phyloP scores from a whole-genome alignment of 768 basidiomycete species.

The Tricholoma matsutake region DNA sequence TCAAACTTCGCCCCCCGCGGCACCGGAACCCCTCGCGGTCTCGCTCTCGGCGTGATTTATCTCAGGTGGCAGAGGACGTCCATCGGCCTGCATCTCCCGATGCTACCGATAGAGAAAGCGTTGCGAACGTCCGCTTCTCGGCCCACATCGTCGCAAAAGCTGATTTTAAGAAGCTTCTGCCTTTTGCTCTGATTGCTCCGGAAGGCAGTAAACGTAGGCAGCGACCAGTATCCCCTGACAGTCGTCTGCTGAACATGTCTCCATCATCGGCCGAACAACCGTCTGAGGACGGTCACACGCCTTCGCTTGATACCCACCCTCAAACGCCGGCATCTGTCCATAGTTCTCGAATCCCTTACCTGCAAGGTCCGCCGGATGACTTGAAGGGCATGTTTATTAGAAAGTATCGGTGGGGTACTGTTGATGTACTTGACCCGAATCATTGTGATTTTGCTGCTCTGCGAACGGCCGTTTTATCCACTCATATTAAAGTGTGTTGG shows the following conservation, averaged over 20 bases:
- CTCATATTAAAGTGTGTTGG: conserved; percentile 72
- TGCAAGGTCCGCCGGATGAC: conserved; percentile 59
- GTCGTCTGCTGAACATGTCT: conserved; percentile 19
- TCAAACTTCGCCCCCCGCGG: conserved; percentile 63
- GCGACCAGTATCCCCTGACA: conserved; percentile 32
- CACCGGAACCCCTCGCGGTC: conserved; percentile 58
- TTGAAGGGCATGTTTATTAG: conserved; percentile 74
- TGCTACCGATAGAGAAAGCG: conserved; percentile 58
- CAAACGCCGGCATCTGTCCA: conserved; percentile 35
- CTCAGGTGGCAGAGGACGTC: conserved; percentile 53
- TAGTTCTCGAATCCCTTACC: conserved; percentile 37
- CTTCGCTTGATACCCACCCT: conserved; percentile 24
- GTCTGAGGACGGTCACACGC: conserved; percentile 37
- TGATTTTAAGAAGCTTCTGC: conserved; percentile 57
- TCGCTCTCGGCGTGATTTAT: conserved; percentile 69
- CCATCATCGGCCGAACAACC: conserved; percentile 30
- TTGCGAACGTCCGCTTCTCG: conserved; percentile 77
- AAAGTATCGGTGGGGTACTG: conserved; percentile 84
- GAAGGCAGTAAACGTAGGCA: conserved; percentile 47
- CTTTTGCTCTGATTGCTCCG: conserved; percentile 79
- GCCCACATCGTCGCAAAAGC: conserved; percentile 62
- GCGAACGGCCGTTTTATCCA: conserved; percentile 79
- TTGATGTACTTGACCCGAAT: conserved; percentile 80
- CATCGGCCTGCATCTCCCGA: conserved; percentile 59
- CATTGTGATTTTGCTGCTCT: conserved; percentile 89